These are phyloP conservation scores for Solanum neorickii DNA, from an alignment of 257 asterid genomes.

Conservation along the genomic window DNA sequence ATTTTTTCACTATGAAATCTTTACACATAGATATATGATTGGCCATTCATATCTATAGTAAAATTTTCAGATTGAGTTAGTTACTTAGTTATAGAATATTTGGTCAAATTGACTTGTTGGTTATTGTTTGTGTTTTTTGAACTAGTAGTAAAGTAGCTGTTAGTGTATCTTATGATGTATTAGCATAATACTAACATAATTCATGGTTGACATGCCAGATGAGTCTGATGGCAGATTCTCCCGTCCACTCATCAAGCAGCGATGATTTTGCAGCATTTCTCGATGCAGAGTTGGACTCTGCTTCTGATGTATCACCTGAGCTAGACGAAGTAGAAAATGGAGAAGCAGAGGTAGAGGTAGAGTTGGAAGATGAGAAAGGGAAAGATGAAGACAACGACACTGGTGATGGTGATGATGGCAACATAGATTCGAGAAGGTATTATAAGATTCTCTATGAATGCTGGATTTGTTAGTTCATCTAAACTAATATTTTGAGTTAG, in stretches of 20 bases:
- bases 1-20: not conserved
- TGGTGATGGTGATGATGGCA: slow-evolving; percentile 10
- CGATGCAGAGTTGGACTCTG: slow-evolving; percentile 55
- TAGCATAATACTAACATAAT: not conserved
- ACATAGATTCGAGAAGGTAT: slow-evolving; percentile 29
- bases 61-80: not conserved
- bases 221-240: slow-evolving; percentile 75
- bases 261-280: slow-evolving; percentile 72
- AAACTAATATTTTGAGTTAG: not conserved
- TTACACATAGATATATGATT: not conserved
- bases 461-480: not conserved
- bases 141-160: not conserved
- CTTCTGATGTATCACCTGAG: slow-evolving; percentile 45
- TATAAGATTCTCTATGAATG: not conserved
- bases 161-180: not conserved
- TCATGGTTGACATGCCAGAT: slow-evolving; percentile 32
- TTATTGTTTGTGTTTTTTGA: not conserved
- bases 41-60: not conserved
- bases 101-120: not conserved
- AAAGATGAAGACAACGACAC: slow-evolving; percentile 1
- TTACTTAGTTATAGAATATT: not conserved
- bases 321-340: slow-evolving; percentile 13
- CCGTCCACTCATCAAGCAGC: slow-evolving; percentile 70
- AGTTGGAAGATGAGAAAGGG: slow-evolving; percentile 9
- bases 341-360: slow-evolving; percentile 15